phyloP scores from a whole-genome alignment of 768 basidiomycete species.

The Phaeotremella skinneri region DNA sequence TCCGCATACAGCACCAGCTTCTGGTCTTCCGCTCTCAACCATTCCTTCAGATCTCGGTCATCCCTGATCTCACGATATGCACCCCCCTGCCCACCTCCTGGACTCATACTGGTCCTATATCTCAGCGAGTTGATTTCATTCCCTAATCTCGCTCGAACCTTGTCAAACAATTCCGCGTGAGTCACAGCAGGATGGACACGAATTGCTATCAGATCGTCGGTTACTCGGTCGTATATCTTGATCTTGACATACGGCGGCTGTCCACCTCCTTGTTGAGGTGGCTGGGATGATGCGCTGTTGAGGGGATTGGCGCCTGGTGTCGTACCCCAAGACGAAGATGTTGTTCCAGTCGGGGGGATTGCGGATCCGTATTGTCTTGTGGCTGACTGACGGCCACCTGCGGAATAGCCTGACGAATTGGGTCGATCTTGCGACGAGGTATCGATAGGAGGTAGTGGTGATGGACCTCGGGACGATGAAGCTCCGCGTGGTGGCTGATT shows the following conservation, averaged over 20 bases:
- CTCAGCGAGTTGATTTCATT: constrained; percentile 65
- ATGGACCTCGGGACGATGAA: constrained; percentile 27
- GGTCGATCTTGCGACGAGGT: constrained; percentile 12
- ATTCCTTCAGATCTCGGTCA: constrained; percentile 47
- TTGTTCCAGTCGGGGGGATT: constrained; percentile 20
- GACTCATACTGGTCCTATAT: constrained; percentile 58
- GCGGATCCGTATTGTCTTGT: constrained; percentile 19
- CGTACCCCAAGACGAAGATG: constrained; percentile 16
- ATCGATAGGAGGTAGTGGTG: constrained; percentile 34
- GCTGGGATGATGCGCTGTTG: constrained; percentile 6
- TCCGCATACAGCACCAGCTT: constrained; percentile 52
- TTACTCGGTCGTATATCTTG: constrained; percentile 90
- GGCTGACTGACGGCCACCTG: constrained; percentile 8
- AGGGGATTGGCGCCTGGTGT: constrained; percentile 7
- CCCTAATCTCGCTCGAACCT: constrained; percentile 83
- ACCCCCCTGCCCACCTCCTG: constrained; percentile 17
- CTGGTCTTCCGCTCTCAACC: constrained; percentile 48
- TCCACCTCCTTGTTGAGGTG: constrained; percentile 11
- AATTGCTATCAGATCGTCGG: constrained; percentile 94
- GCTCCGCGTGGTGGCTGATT: constrained; percentile 14
- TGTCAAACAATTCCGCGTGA: constrained; percentile 80
- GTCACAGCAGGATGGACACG: constrained; percentile 90
- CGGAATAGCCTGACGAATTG: constrained; percentile 8
- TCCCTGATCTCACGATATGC: constrained; percentile 44
- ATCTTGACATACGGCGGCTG: constrained; percentile 84